Percentiles rank a stretch among this genome's conserved stretches.
Conservation (phyloP, 73 alveolate species). For the Tetrahymena malaccensis region DNA sequence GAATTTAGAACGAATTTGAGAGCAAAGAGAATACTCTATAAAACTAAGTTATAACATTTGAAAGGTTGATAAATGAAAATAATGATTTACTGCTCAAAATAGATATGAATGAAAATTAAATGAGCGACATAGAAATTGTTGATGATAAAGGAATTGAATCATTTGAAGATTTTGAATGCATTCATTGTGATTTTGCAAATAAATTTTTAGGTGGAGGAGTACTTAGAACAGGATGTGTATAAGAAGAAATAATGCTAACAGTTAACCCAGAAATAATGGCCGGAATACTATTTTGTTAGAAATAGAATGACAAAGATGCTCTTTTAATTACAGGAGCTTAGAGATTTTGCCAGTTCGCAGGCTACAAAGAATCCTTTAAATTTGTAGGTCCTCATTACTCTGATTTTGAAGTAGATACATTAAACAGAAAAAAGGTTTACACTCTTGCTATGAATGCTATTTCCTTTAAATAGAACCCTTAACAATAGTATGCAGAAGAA, state of each 20-base stretch:
- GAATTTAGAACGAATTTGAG: not conserved
- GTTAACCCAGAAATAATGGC: conserved; percentile 71
- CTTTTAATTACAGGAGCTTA: conserved; percentile 64
- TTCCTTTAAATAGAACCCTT: not conserved
- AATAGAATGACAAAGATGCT: conserved; percentile 78
- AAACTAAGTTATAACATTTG: not conserved
- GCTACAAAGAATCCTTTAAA: conserved; percentile 55
- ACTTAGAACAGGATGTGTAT: conserved; percentile 69
- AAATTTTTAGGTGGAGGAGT: conserved; percentile 92
- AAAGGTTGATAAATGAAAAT: not conserved
- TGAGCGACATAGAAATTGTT: not conserved
- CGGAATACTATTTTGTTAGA: conserved; percentile 63
- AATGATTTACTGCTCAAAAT: not conserved
- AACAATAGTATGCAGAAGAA: not conserved
- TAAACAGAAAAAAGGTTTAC: conserved; percentile 9
- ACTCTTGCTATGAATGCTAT: conserved; percentile 38
- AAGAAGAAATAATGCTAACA: conserved; percentile 89
- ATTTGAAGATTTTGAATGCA: not conserved
- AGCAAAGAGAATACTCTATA: not conserved
- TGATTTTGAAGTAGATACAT: not conserved
- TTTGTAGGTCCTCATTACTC: conserved; percentile 48
- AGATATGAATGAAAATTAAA: not conserved
- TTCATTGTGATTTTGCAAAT: conserved; percentile 82
- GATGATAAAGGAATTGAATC: not conserved
- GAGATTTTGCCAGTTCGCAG: conserved; percentile 61